Evolutionary conservation across 1,284 basidiomycete species (phyloP), one percentile per base, ranked within the genome.

Genomic region (Microbotryum scabiosae): DNA sequence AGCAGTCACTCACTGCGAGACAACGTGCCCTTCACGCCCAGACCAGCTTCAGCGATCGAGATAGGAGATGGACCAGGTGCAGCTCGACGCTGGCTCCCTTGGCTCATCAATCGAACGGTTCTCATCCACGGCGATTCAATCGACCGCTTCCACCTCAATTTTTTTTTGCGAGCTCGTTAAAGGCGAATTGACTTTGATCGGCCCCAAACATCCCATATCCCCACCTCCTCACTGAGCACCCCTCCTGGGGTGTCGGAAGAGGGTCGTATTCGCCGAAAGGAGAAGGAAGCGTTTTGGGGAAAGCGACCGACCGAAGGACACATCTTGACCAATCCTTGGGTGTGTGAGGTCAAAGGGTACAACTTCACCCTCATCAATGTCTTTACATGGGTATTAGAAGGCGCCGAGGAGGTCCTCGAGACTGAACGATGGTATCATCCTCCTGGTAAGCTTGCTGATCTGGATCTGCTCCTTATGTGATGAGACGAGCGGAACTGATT

Each of bases 101-200:
- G 61, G 63, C 56, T 68, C 59, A 36, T 55, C 46, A 64, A 66
- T 49, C 61, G 62, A 16, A 69, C 68, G 12, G 36, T 69, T 45
- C 30, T 69, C 44, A 51, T 69, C 20, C 64, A 68, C 45, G 66
- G 68, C 23, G 68, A 69, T 56, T 66, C 64, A 49, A 69, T 69
- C 60, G 68, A 69, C 58, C 62, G 68, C 14, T 68, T 64, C 60
- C 68, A 69, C 57, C 54, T 69, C 10, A 63, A 69, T 56, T 68
- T 69, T 26, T 56, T 68, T 69, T 26, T 69, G 68, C 57, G 51
- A 55, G 28, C 60, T 69, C 23, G 59, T 69, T 28, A 59, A 62
- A 20, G 65, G 66, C 18, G 16, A 30, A 7, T 53, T 64, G n/a
- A 49, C 56, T 10, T 25, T 61, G 25, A 52, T 69, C 54, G 45